Conservation (phyloP, 2,329 filamentous ascomycete species). For the Apiospora malaysiana region DNA sequence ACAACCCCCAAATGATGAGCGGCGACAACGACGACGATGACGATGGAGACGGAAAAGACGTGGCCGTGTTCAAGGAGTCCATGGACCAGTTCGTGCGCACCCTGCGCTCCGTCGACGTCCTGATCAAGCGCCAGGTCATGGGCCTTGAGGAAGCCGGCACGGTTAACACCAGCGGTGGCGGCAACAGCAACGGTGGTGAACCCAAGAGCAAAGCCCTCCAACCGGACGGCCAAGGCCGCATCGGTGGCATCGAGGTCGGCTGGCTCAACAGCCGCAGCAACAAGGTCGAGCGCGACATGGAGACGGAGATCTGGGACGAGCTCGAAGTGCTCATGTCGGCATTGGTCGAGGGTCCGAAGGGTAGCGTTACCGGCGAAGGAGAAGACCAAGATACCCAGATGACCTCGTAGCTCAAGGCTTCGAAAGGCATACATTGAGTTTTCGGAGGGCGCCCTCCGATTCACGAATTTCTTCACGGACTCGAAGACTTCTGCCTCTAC, state of each 20-base stretch:
- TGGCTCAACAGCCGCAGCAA: conserved; percentile 88
- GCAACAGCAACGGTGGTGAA: conserved; percentile 33
- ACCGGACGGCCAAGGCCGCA: conserved; percentile 60
- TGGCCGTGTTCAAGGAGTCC: conserved; percentile 61
- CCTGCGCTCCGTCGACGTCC: conserved; percentile 76
- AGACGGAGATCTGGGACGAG: conserved; percentile 74
- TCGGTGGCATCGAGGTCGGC: conserved; percentile 77
- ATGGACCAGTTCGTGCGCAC: conserved; percentile 73
- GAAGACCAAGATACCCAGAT: conserved; percentile 11
- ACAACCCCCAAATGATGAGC: conserved; percentile 33
- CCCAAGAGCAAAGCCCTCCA: conserved; percentile 46
- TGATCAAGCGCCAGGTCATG: conserved; percentile 76
- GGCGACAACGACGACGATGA: conserved; percentile 31
- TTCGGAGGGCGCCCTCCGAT: no score
- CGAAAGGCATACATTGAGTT: background rate
- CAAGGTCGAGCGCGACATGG: conserved; percentile 82
- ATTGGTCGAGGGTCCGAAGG: background rate
- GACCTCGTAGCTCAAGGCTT: conserved; percentile 13
- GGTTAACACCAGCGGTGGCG: conserved; percentile 54
- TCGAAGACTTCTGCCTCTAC: no score
- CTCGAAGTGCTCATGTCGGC: conserved; percentile 28
- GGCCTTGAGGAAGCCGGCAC: conserved; percentile 84
- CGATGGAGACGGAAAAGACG: conserved; percentile 53
- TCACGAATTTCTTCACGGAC: no score
- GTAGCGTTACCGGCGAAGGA: background rate